Evolutionary conservation across 176 grass and related monocot genomes (phyloP), one percentile per base, ranked within the genome.

Genomic region (Oropetium thomaeum): DNA sequence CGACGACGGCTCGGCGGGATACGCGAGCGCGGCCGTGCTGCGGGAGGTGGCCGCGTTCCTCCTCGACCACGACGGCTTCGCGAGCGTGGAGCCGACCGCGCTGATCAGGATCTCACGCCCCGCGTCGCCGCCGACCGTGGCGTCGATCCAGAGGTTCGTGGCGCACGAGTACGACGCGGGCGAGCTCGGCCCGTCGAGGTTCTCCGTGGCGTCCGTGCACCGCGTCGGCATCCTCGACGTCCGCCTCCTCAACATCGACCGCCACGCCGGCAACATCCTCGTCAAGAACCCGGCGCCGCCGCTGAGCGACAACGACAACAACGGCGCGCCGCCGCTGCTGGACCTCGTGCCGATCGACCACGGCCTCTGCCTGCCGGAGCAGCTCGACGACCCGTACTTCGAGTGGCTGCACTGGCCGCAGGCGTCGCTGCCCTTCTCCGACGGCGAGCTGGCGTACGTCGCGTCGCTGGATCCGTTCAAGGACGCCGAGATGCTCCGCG

Each of bases 401-500:
- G 95, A 97, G 84, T 97, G 95, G 95, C 84, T 94, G 67, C 90
- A 97, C 75, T 97, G 95, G 95, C 95, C 95, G 48, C 90, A 93
- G 81, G 47, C 95, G 16, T 73, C 82, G 25, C 74, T 87, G 19
- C 81, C 82, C 8, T 94, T 93, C 81, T 86, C 84, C 12, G 62
- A 31, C 41, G 9, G 48, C 54, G 90, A 97, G 62, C 57, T 76
- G 2, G 75, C 82, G 7, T 97, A 94, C 72, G 31, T 94, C 28
- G 69, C 81, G 39, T 62, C 91, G 4, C 77, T 93, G 15, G 95
- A 97, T 43, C 95, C 88, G 17, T 79, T 87, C 69, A 67, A 69
- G 58, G 95, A 97, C 73, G 95, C 88, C 19, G 88, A 87, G 25
- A 75, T 91, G 77, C 89, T 97, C 59, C 86, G 84, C 10, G 58